Evolutionary conservation across 805 yeast species (phyloP), one percentile per base, ranked within the genome.

Genomic region (Yamadazyma nakazawae): DNA sequence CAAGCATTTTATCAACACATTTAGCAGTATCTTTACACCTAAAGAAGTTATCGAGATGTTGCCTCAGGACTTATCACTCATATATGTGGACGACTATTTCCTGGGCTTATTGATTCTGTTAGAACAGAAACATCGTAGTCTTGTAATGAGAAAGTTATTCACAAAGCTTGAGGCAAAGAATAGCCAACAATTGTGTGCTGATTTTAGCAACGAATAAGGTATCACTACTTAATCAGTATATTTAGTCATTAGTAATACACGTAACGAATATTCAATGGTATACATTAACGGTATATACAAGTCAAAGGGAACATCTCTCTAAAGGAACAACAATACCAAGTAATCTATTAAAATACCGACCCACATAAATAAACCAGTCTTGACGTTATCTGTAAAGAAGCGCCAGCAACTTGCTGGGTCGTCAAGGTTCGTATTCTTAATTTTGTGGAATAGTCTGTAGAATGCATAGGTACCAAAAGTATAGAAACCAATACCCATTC

Each of bases 401-500:
- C 75, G 73, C 90, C 97, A 88, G 67, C 99, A 94, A 57, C 82
- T 77, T 28, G 66, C 72, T 12, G 96, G 96, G 55, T 80, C 70
- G 61, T 94, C 88, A 48, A 94, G 72, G 61, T 94, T 80, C 7
- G 91, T 97, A 14, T 68, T 74, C 46, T 68, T 71, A 55, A 91
- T 85, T 86, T 86, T 86, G 32, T 66, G 66, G 55, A 79, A 75
- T 32, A 94, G 63, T 53, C 96, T 76, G 51, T 76, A 80, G 38
- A 87, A 82, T 35, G 92, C 94, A 54, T 79, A 67, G 1, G 80
- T 76, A 24, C 85, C 79, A 8, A 88, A 85, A 21, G 79, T 57
- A 54, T 80, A 75, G 63, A 87, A 94, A 0, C 92, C 91, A 0
- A 96, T 96, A 1, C 97, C 96, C 84, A 85, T 76, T 14, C 92